A percentile compares a stretch with the other conserved stretches of the same genome.
Conservation (phyloP, 331 rosid genomes). For the Malus hybrid region DNA sequence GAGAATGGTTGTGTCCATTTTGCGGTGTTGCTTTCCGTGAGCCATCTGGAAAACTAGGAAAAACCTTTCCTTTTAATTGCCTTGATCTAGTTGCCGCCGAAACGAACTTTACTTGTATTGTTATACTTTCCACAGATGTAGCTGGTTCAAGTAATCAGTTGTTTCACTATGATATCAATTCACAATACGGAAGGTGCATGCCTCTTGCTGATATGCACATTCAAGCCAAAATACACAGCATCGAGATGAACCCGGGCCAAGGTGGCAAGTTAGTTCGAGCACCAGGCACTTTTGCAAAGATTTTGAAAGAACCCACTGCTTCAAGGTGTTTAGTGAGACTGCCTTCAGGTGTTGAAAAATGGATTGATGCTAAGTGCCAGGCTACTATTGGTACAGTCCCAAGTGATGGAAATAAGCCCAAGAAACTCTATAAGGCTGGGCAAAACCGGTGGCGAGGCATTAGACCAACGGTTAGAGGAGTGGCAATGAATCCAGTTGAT, state of each 20-base stretch:
- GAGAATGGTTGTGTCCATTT: background rate
- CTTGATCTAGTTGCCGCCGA: background rate
- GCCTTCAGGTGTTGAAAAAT: slow-evolving; percentile 57
- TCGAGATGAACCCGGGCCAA: slow-evolving; percentile 78
- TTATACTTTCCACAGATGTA: slow-evolving; percentile 13
- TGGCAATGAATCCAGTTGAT: slow-evolving; percentile 84
- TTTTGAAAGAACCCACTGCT: slow-evolving; percentile 57
- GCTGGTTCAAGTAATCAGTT: slow-evolving; percentile 14
- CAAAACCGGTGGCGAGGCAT: slow-evolving; percentile 70
- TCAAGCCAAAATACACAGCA: slow-evolving; percentile 80
- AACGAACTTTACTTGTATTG: background rate
- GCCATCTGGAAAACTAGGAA: background rate
- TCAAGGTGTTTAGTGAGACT: slow-evolving; percentile 50
- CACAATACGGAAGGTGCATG: slow-evolving; percentile 81
- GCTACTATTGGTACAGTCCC: slow-evolving; percentile 72
- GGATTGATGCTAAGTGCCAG: slow-evolving; percentile 59
- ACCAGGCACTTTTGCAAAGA: slow-evolving; percentile 79
- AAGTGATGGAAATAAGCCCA: slow-evolving; percentile 57
- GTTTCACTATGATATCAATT: slow-evolving; percentile 60
- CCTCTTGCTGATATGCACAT: slow-evolving; percentile 71
- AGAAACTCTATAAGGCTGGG: slow-evolving; percentile 71
- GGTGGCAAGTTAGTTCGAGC: slow-evolving; percentile 80
- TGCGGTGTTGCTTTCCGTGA: background rate
- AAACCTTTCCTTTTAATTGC: background rate
- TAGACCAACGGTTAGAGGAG: slow-evolving; percentile 66